Conservation (phyloP, 306 rosid genomes). For the Senna tora region DNA sequence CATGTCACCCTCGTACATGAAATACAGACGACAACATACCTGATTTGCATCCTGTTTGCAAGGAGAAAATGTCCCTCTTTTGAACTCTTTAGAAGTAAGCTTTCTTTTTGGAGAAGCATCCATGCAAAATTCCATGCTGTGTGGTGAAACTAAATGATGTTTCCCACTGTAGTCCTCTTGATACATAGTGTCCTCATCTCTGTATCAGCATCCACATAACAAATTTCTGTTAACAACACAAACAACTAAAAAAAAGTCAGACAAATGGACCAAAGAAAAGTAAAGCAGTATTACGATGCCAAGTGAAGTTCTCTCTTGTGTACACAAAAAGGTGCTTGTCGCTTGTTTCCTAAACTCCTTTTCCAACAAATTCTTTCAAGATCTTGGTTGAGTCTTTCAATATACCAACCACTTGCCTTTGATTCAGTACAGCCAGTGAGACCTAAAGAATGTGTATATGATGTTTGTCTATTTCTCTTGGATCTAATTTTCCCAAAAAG, state of each 20-base stretch:
- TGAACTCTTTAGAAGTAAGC: constrained; percentile 63
- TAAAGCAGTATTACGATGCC: constrained; percentile 55
- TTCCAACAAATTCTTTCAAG: constrained; percentile 79
- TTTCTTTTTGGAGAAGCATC: constrained; percentile 69
- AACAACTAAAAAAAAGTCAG: constrained; percentile 20
- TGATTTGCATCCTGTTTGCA: constrained; percentile 75
- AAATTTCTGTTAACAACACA: constrained; percentile 31
- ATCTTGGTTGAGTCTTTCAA: constrained; percentile 52
- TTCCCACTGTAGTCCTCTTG: constrained; percentile 61
- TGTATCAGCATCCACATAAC: constrained; percentile 34
- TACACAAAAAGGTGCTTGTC: constrained; percentile 62
- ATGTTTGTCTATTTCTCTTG: constrained; percentile 39
- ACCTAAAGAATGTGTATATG: constrained; percentile 48
- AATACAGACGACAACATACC: constrained; percentile 47
- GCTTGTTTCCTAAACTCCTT: constrained; percentile 41
- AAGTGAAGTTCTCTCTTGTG: constrained; percentile 62
- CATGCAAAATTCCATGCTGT: constrained; percentile 60
- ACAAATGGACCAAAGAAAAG: constrained; percentile 34
- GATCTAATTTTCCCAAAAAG: constrained; percentile 38
- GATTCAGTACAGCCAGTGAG: constrained; percentile 65
- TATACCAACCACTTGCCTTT: constrained; percentile 78
- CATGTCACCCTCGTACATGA: neutral
- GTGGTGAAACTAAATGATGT: constrained; percentile 58
- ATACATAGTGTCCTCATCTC: constrained; percentile 52
- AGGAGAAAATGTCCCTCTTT: constrained; percentile 70